Conservation (phyloP, 495 filamentous ascomycete species). For the Tetracladium setigerum region DNA sequence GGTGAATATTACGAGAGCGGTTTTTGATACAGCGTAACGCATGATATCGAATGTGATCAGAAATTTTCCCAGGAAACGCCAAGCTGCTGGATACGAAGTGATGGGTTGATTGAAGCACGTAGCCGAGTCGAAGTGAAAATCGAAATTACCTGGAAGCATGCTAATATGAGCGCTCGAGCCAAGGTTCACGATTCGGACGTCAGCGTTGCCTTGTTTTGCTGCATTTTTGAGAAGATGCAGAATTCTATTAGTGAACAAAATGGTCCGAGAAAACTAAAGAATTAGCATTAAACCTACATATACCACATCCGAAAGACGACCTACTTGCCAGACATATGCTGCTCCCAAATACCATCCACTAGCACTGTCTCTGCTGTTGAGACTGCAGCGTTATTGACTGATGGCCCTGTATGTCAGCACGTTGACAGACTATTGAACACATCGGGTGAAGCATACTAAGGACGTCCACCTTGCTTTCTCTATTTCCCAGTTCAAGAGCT, state of each 20-base stretch:
- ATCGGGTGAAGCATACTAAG: background rate
- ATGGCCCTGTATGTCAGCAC: background rate
- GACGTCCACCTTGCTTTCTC: background rate
- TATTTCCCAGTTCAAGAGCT: background rate
- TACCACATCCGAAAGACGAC: background rate
- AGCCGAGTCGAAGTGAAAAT: background rate
- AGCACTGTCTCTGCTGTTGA: background rate
- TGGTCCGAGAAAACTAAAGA: background rate
- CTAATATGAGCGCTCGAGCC: background rate
- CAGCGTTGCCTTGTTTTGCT: background rate
- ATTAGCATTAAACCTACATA: background rate
- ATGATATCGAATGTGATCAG: background rate
- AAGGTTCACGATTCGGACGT: background rate
- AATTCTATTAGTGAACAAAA: background rate
- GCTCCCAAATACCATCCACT: background rate
- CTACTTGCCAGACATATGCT: background rate
- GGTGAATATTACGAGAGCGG: conserved; percentile 19
- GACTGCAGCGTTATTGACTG: background rate
- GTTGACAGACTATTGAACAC: background rate
- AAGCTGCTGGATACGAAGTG: no score
- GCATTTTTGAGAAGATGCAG: background rate
- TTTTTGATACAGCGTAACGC: conserved; percentile 17
- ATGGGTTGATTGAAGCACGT: no score
- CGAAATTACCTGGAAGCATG: background rate
- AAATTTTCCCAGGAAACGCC: no score